Conservation (phyloP, 2,329 filamentous ascomycete species). For the Microcyclosporella mali region DNA sequence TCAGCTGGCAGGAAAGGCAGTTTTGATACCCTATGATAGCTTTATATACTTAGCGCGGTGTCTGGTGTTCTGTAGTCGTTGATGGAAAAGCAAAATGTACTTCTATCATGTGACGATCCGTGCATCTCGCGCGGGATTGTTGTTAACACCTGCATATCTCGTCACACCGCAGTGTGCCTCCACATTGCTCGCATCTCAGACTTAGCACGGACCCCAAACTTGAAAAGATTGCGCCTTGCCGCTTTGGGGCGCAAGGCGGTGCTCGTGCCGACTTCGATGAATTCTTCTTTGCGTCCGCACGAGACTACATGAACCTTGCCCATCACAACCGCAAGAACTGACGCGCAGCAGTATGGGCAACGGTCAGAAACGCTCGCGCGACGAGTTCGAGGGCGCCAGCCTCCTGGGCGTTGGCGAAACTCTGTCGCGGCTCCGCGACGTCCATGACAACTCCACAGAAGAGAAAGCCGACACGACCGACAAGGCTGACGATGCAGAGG, state of each 20-base stretch:
- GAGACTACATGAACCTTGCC: background rate
- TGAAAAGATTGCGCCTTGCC: too few species aligned
- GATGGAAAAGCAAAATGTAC: background rate
- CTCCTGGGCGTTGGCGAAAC: constrained; percentile 24
- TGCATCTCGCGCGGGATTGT: background rate
- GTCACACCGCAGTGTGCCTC: too few species aligned
- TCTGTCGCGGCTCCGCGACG: constrained; percentile 19
- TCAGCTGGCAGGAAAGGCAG: background rate
- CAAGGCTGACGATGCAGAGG: constrained; percentile 9
- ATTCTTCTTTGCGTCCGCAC: too few species aligned
- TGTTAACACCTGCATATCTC: background rate
- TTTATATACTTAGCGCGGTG: too few species aligned
- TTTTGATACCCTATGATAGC: background rate
- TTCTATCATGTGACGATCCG: background rate
- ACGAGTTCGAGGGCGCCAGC: constrained; percentile 22
- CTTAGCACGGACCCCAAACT: too few species aligned
- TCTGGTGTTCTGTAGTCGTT: background rate
- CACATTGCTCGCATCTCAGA: too few species aligned
- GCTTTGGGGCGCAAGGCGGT: background rate
- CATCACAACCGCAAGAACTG: background rate
- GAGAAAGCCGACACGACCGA: constrained; percentile 1
- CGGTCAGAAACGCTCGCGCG: constrained; percentile 26
- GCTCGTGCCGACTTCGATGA: background rate
- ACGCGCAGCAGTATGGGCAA: constrained; percentile 13
- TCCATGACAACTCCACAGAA: constrained; percentile 1